Base-by-base conservation (phyloP, 2,329 filamentous ascomycete species). In the Alternaria sp. region DNA sequence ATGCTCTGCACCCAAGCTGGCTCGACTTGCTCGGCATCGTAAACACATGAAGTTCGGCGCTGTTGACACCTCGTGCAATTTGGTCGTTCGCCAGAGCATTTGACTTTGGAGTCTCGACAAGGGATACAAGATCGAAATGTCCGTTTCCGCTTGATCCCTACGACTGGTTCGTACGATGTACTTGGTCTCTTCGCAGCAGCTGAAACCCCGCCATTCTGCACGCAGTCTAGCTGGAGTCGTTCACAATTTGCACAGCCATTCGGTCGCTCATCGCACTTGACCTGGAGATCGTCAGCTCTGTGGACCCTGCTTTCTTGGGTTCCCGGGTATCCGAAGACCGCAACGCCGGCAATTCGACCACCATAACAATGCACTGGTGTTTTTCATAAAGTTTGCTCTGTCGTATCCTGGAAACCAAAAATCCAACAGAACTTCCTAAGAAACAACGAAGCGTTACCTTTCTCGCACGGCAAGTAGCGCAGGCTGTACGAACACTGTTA, bases 1-100 rank as follows among this genome's bases (percentile, higher is more conserved):
- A 76, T 72, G 50, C 62, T 73, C 36, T 74, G 74, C 8, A 74
- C 70, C 74, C 74, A 76, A 1, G 72, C 74, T 8, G 74, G 74
- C 48, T 75, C 72, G 50, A 69, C 69, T 8, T 68, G 60, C 43
- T 74, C 72, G 5, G 68, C 70, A 60, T 76, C 74, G 48, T 75
- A 75, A 1, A 69, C 57, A 41, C 74, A 76, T 1, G 67, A 59
- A 2, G 68, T 64, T 11, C 66, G 55, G 30, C 70, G 67, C 53
- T 74, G 71, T 34, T 66, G 68, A 46, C 74, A 76, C 36, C 74
- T 65, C 45, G 67, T 67, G 45, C 74, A 75, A 4, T 64, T 69
- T 22, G 73, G 73, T 20, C 73, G 56, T 59, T 74, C 72, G n/a
- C 73, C 73, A 16, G 72, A 72, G 41, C 73, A 75, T 46, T 74